phyloP scores from a whole-genome alignment of 768 basidiomycete species.

The Mycena vulgaris region DNA sequence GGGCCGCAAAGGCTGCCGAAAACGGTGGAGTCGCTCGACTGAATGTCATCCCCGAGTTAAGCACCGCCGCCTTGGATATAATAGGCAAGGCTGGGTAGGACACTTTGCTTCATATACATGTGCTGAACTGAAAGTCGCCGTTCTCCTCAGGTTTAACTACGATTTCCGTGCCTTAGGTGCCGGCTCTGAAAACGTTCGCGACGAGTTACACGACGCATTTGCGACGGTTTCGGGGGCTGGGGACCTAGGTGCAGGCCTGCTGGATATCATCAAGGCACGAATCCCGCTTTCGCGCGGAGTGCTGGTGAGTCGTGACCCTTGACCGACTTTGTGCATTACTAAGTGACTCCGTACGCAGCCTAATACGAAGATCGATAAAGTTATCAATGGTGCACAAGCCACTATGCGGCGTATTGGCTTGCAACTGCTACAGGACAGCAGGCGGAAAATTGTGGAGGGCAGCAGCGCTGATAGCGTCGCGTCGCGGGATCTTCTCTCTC shows the following conservation, averaged over 20 bases:
- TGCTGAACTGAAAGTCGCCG: slow-evolving; percentile 51
- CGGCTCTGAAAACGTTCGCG: neutral
- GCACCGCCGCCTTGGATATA: slow-evolving; percentile 70
- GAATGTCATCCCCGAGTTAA: slow-evolving; percentile 66
- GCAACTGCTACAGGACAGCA: neutral
- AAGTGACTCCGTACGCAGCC: neutral
- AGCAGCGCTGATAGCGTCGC: neutral
- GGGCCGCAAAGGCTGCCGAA: slow-evolving; percentile 42
- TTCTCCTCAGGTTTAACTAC: slow-evolving; percentile 33
- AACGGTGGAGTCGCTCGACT: slow-evolving; percentile 42
- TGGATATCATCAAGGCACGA: neutral
- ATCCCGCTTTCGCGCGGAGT: neutral
- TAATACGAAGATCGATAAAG: neutral
- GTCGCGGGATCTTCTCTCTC: slow-evolving; percentile 3
- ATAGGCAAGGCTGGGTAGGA: slow-evolving; percentile 71
- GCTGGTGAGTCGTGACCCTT: neutral
- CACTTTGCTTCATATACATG: slow-evolving; percentile 47
- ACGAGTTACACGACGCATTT: slow-evolving; percentile 12
- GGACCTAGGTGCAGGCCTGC: neutral
- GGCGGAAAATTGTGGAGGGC: neutral
- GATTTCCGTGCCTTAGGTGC: slow-evolving; percentile 29
- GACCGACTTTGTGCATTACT: too few species aligned
- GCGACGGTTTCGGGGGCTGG: neutral
- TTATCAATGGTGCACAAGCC: neutral
- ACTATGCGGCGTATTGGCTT: slow-evolving; percentile 1